Evolutionary conservation across 2,329 filamentous ascomycete species (phyloP).

Genomic region (Beauveria australis): DNA sequence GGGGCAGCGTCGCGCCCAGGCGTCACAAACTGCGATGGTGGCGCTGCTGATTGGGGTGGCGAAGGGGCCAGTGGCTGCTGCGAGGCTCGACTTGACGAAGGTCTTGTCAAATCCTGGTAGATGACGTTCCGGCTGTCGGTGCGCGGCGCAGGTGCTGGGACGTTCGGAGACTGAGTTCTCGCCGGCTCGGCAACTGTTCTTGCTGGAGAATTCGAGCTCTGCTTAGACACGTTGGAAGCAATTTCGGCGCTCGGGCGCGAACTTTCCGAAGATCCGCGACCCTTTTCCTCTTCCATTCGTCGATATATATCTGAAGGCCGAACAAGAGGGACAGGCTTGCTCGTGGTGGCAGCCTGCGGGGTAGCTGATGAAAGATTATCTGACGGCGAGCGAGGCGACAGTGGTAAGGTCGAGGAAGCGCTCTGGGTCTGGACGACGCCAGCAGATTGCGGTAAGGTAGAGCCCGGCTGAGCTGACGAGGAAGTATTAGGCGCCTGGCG

Average conservation of each 20-base stretch:
- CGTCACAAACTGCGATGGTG: neutral
- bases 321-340: conserved; percentile 54
- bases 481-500: neutral
- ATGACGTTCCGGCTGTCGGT: neutral
- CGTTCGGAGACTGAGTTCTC: neutral
- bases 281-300: conserved; percentile 54
- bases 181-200: conserved; percentile 15
- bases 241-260: conserved; percentile 46
- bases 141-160: conserved; percentile 21
- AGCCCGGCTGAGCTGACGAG: neutral
- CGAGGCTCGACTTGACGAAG: neutral
- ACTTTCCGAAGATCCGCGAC: conserved; percentile 49
- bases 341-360: conserved; percentile 1
- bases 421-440: neutral
- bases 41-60: neutral
- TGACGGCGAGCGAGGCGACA: conserved; percentile 6
- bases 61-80: neutral
- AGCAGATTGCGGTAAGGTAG: neutral
- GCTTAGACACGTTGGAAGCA: conserved; percentile 20
- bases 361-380: conserved; percentile 1
- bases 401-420: conserved; percentile 1
- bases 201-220: conserved; percentile 16
- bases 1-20: neutral
- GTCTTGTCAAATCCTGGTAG: conserved; percentile 2
- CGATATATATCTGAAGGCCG: conserved; percentile 72